phyloP scores from a whole-genome alignment of 2,329 filamentous ascomycete genomes.

The Fusarium guadeloupense region DNA sequence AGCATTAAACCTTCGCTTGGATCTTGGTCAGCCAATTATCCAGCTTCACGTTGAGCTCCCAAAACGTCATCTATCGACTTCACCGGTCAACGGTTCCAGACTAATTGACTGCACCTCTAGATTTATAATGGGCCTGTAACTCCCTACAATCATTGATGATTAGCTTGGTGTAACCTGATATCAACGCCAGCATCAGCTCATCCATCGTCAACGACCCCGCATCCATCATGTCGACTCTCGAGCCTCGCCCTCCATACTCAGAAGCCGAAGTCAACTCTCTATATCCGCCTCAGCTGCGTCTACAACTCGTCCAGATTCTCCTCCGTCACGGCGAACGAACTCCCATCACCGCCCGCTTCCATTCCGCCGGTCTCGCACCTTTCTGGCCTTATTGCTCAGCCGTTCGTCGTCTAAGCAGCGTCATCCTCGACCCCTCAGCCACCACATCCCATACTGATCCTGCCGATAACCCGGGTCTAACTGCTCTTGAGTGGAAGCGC shows the following conservation, averaged over 20 bases:
- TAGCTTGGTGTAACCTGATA: not conserved
- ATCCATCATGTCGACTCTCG: constrained; percentile 76
- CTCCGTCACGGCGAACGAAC: constrained; percentile 84
- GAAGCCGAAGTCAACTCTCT: constrained; percentile 80
- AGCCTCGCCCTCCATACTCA: constrained; percentile 79
- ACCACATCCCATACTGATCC: constrained; percentile 45
- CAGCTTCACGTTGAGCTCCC: not conserved
- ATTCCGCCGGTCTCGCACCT: constrained; percentile 73
- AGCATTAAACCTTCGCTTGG: not conserved
- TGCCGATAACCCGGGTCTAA: constrained; percentile 47
- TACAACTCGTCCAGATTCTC: constrained; percentile 90
- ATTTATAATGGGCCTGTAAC: not conserved
- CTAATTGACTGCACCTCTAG: not conserved
- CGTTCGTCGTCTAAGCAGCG: constrained; percentile 72
- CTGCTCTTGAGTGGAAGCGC: constrained; percentile 69
- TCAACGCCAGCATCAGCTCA: not conserved
- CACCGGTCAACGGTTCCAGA: constrained; percentile 3
- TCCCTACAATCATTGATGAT: not conserved
- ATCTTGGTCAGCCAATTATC: not conserved
- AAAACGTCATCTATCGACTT: constrained; percentile 7
- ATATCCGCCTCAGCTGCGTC: constrained; percentile 81
- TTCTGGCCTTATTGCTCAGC: constrained; percentile 93
- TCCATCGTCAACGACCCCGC: not conserved
- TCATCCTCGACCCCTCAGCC: constrained; percentile 56
- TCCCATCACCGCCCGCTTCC: constrained; percentile 87